Evolutionary conservation across 257 asterid species (phyloP).

Genomic region (Datura wrightii): DNA sequence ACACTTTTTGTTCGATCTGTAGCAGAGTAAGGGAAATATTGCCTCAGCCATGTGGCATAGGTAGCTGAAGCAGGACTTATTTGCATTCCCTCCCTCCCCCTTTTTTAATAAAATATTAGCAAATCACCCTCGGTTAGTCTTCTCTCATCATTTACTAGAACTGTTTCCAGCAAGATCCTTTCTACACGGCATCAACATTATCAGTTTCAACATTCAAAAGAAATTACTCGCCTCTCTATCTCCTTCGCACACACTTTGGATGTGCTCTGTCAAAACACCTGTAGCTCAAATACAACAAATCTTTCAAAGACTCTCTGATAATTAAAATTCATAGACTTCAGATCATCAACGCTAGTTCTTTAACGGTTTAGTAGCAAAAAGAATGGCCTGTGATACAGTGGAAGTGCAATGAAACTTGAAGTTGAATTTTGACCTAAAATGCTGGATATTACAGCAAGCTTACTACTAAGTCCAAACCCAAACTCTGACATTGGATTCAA

Average conservation of each 20-base stretch:
- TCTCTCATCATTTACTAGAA: neutral
- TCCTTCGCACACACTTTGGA: neutral
- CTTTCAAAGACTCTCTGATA: neutral
- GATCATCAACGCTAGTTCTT: conserved; percentile 5
- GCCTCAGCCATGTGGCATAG: conserved; percentile 1
- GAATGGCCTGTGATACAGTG: neutral
- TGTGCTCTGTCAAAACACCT: neutral
- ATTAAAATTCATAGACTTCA: neutral
- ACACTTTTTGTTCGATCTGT: neutral
- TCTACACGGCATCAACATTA: neutral
- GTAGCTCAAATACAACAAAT: neutral
- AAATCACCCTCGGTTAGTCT: neutral
- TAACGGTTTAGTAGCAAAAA: neutral
- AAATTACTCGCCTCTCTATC: neutral
- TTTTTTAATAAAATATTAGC: neutral
- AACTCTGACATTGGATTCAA: conserved; percentile 5
- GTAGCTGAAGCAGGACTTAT: neutral
- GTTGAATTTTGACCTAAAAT: neutral
- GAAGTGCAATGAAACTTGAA: neutral
- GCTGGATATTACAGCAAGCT: conserved; percentile 1
- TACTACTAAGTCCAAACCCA: neutral
- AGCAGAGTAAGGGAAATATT: neutral
- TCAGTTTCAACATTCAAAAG: neutral
- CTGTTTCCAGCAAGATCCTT: neutral
- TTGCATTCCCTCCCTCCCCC: neutral